phyloP scores from a whole-genome alignment of 306 rosid species.

The Calophaca sinica region DNA sequence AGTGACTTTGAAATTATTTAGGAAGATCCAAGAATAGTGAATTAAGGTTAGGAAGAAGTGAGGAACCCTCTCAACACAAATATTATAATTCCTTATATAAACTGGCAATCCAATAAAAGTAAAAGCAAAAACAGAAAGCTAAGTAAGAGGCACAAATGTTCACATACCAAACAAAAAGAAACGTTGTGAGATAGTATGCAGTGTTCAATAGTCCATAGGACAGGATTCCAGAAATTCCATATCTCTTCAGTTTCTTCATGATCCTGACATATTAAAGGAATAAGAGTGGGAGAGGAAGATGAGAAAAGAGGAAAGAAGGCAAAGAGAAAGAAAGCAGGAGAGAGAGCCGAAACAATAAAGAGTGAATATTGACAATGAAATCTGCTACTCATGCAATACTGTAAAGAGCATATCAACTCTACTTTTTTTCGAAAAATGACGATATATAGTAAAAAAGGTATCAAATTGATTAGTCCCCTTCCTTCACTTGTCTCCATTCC shows the following conservation, averaged over 20 bases:
- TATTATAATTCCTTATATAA: not conserved
- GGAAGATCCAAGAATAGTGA: slow-evolving; percentile 19
- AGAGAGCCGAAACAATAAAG: slow-evolving; percentile 13
- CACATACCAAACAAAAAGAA: slow-evolving; percentile 87
- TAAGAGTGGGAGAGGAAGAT: slow-evolving; percentile 41
- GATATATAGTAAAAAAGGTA: not conserved
- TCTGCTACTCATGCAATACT: not conserved
- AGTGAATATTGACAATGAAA: slow-evolving; percentile 20
- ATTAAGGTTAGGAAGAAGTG: not conserved
- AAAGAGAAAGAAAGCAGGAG: not conserved
- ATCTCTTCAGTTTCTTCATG: slow-evolving; percentile 69
- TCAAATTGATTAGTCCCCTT: slow-evolving; percentile 18
- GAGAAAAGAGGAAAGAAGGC: not conserved
- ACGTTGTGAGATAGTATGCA: slow-evolving; percentile 79
- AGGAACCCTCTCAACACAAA: not conserved
- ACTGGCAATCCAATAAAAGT: slow-evolving; percentile 8
- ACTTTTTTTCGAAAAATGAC: not conserved
- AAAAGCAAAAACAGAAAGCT: slow-evolving; percentile 1
- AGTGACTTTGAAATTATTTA: slow-evolving; percentile 3
- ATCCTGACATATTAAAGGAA: slow-evolving; percentile 59
- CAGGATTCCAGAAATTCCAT: slow-evolving; percentile 82
- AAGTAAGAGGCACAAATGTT: slow-evolving; percentile 8
- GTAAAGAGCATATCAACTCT: slow-evolving; percentile 2
- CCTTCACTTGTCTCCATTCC: not conserved
- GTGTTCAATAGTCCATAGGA: slow-evolving; percentile 89